Evolutionary conservation across 106 monocot species (phyloP).

Genomic region (Amphibolis antarctica): DNA sequence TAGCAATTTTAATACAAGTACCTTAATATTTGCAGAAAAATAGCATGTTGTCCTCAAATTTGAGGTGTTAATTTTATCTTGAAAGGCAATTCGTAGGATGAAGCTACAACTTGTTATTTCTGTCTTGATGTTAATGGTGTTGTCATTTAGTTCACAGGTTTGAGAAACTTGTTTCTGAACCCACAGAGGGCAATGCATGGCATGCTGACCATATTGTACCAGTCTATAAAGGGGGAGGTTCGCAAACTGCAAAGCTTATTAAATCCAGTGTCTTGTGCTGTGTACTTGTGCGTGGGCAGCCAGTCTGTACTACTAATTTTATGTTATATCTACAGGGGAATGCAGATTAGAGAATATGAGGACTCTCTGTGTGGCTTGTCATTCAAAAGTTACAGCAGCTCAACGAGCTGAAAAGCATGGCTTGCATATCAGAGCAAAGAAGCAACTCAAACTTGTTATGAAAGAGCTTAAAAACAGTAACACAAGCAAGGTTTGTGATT

Average conservation of each 20-base stretch:
- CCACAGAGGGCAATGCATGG: slow-evolving; percentile 92
- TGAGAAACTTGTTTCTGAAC: slow-evolving; percentile 67
- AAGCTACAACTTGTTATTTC: no score
- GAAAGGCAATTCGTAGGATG: no score
- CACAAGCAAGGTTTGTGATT: not conserved
- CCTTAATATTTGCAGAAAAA: no score
- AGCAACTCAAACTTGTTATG: slow-evolving; percentile 43
- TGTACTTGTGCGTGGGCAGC: not conserved
- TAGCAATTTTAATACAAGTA: no score
- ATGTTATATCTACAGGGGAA: slow-evolving; percentile 46
- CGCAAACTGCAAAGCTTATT: not conserved
- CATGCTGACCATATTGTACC: slow-evolving; percentile 95
- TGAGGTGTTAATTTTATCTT: no score
- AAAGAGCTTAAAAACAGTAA: slow-evolving; percentile 21
- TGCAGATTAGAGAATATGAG: slow-evolving; percentile 93
- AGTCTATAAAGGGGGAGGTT: slow-evolving; percentile 93
- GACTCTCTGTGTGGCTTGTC: slow-evolving; percentile 93
- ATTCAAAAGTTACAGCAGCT: slow-evolving; percentile 64
- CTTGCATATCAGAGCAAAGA: slow-evolving; percentile 37
- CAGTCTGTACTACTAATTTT: slow-evolving; percentile 2
- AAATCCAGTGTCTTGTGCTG: not conserved
- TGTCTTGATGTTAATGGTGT: not conserved
- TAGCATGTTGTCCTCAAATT: no score
- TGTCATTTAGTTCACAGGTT: slow-evolving; percentile 25
- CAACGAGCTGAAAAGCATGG: slow-evolving; percentile 38